These are phyloP conservation scores for Metarhizium sp. DNA, from an alignment of 2,329 filamentous ascomycete species.

Conservation along the genomic window DNA sequence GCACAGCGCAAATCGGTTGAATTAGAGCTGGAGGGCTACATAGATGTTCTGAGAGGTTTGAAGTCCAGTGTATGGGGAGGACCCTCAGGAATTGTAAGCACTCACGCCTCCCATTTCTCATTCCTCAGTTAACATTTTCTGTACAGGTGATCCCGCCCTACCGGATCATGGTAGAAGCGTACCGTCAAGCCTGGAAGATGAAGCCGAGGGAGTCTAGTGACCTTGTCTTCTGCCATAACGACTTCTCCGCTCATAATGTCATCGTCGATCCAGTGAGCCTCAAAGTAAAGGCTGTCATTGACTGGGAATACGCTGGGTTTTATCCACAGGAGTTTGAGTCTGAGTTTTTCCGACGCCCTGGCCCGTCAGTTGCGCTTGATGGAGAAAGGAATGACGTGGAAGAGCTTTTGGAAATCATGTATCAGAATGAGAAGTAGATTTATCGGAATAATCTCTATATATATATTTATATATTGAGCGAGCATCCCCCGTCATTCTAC, in stretches of 20 bases:
- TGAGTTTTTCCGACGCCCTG: slow-evolving; percentile 13
- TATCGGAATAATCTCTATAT: too few species aligned
- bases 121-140: background rate
- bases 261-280: slow-evolving; percentile 13
- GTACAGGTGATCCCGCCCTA: slow-evolving; percentile 10
- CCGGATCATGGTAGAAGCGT: slow-evolving; percentile 5
- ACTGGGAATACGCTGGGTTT: slow-evolving; percentile 29
- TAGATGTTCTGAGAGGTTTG: slow-evolving; percentile 5
- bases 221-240: slow-evolving; percentile 11
- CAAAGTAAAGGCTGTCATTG: slow-evolving; percentile 23
- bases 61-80: slow-evolving; percentile 11
- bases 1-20: slow-evolving; percentile 7
- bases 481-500: too few species aligned
- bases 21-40: slow-evolving; percentile 7
- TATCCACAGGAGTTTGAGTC: slow-evolving; percentile 19
- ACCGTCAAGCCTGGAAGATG: slow-evolving; percentile 8
- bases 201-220: slow-evolving; percentile 7
- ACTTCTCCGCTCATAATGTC: slow-evolving; percentile 7
- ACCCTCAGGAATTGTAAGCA: slow-evolving; percentile 7
- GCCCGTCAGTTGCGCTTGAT: slow-evolving; percentile 15
- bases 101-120: background rate
- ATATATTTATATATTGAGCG: too few species aligned
- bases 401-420: slow-evolving; percentile 5
- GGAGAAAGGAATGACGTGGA: slow-evolving; percentile 15
- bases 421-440: slow-evolving; percentile 1